Base-by-base conservation (phyloP, 371 early-diverging fungal genomes). In the Phascolomyces articulosus region DNA sequence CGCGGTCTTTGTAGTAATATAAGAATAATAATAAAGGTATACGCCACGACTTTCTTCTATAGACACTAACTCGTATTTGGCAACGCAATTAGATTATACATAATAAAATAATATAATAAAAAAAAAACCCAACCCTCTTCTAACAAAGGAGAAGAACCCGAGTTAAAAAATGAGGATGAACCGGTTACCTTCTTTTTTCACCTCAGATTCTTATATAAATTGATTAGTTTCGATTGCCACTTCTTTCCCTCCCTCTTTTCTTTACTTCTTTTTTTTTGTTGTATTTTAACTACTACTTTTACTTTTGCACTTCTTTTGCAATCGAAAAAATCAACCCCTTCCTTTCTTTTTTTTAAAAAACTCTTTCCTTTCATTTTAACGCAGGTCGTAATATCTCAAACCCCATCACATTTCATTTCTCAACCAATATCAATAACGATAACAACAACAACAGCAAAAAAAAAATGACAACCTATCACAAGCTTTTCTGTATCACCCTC, bases 331-430 rank as follows among this genome's bases (percentile, higher is more conserved):
- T n/a, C n/a, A n/a, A n/a, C 60, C 60, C 60, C 56, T 62, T 62
- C 55, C 60, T 55, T 61, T 61, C 56, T 61, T 61, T 66, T 10
- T 27, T 8, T 29, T 24, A 44, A 44, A 15, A 15, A 44, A 44
- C 53, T 57, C 55, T 47, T 47, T 61, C 51, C 56, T 61, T 61
- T 66, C 23, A 23, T 6, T 48, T 23, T 26, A 28, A 62, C 67
- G 67, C 67, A 27, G 61, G 64, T 48, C 64, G 64, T 64, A 34
- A 34, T 34, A 9, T 34, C 6, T 34, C 6, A 34, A 34, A 34
- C 47, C 64, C 38, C 53, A 16, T 55, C 29, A 20, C 62, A 44
- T 28, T 62, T 34, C 62, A 34, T 54, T 18, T 40, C 16, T 29
- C 27, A 20, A 2, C 60, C 47, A 24, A 8, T 48, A 49, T 48